These are phyloP conservation scores for Puccinia coronata DNA, from an alignment of 1,284 basidiomycete genomes.

Conservation along the genomic window DNA sequence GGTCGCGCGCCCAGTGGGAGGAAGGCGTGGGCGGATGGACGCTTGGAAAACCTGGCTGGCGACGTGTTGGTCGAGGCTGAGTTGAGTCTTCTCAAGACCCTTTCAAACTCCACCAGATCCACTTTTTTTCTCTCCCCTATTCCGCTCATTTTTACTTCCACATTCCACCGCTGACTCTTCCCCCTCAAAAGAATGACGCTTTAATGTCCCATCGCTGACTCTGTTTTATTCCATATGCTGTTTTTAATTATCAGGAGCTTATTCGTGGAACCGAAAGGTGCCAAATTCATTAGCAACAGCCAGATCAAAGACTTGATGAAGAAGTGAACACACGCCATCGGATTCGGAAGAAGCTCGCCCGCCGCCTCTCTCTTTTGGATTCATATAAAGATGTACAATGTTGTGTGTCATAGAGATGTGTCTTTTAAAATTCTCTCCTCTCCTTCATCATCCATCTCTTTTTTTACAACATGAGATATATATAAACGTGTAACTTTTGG, in stretches of 20 bases:
- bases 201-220: no score
- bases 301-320: background rate
- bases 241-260: slow-evolving; percentile 17
- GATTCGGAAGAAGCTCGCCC: no score
- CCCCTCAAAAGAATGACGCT: no score
- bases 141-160: no score
- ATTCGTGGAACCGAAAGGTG: slow-evolving; percentile 39
- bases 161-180: no score
- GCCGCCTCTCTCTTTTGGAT: no score
- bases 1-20: slow-evolving; percentile 17
- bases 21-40: slow-evolving; percentile 33
- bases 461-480: no score
- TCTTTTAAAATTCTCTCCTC: no score
- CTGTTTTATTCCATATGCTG: background rate
- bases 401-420: no score
- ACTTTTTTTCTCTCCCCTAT: background rate
- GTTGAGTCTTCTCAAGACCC: slow-evolving; percentile 40
- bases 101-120: background rate
- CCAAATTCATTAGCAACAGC: slow-evolving; percentile 32
- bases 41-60: slow-evolving; percentile 31
- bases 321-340: background rate
- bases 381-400: no score
- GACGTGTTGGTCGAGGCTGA: slow-evolving; percentile 34
- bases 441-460: no score
- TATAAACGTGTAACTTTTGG: no score